Conservation (phyloP, 2,329 filamentous ascomycete genomes). For the Dothistroma pini region DNA sequence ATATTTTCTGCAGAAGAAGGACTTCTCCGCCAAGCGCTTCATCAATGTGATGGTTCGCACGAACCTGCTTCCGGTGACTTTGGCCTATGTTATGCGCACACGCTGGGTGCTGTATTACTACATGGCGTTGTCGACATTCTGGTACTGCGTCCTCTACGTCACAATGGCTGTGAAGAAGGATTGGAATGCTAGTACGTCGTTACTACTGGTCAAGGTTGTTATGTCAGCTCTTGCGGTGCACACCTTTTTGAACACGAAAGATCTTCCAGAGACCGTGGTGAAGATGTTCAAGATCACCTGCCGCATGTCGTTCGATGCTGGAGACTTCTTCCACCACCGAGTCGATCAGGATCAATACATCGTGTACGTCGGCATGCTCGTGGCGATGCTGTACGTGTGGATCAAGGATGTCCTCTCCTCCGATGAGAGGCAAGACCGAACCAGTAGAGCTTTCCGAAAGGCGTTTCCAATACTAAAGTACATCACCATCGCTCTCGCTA, state of each 20-base stretch:
- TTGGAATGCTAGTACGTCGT: constrained; percentile 43
- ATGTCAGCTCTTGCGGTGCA: constrained; percentile 44
- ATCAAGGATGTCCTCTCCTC: constrained; percentile 17
- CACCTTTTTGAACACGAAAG: constrained; percentile 37
- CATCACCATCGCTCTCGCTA: constrained; percentile 8
- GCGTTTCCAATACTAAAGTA: constrained; percentile 25
- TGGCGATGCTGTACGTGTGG: constrained; percentile 43
- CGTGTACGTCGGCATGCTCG: constrained; percentile 55
- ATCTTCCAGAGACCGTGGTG: constrained; percentile 44
- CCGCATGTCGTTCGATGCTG: constrained; percentile 48
- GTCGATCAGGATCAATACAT: constrained; percentile 53
- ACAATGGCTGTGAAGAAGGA: constrained; percentile 46
- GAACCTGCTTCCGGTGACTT: constrained; percentile 53
- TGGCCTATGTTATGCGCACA: constrained; percentile 56
- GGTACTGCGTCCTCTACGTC: constrained; percentile 57
- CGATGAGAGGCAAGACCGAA: constrained; percentile 6
- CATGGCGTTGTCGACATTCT: constrained; percentile 57
- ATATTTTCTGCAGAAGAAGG: constrained; percentile 55
- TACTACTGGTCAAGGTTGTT: constrained; percentile 49
- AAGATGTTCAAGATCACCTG: constrained; percentile 41
- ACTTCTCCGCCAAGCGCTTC: constrained; percentile 56
- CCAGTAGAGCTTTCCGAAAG: constrained; percentile 8
- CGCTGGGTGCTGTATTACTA: constrained; percentile 58
- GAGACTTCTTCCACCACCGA: constrained; percentile 49
- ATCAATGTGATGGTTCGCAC: constrained; percentile 53